Evolutionary conservation across 169 alveolate genomes (phyloP), one percentile per base, ranked within the genome.

Genomic region (Plasmodium gonderi): DNA sequence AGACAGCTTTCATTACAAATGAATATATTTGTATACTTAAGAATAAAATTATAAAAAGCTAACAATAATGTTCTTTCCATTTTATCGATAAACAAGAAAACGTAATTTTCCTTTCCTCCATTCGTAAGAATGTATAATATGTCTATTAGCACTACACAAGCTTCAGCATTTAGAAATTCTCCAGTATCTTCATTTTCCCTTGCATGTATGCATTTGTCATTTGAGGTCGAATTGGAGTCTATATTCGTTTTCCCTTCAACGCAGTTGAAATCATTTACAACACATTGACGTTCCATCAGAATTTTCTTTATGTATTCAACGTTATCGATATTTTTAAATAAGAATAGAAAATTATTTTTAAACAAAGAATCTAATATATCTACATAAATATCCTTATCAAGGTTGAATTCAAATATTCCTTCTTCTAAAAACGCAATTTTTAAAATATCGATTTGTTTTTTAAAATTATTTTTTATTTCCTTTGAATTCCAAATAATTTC

Each of bases 351-450:
- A 17, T 75, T 74, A 72, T 75, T 75, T 49, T 85, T 90, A 67
- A 90, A 79, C 5, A 90, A 38, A 40, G 74, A 26, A 69, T 90
- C 94, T 12, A 90, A 69, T 65, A 90, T 90, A 68, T 90, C 94
- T 29, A 90, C 94, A 38, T 77, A 90, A 7, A 77, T 44, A 69
- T 90, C 94, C 54, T 49, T 90, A 67, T 90, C 94, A 23, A 78
- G 80, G 80, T 76, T 17, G 45, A 77, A 90, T n/a, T 77, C 11
- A 54, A 90, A 90, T 42, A 90, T 90, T 33, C 47, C 64, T 77
- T 90, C 94, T 44, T 77, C 94, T 51, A 90, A 65, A 90, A 90
- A 90, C n/a, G 94, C 94, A 26, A 40, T 90, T 90, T 67, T 90
- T 78, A 90, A 79, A 77, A 90, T 76, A 77, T 76, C 51, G 12